Conservation (phyloP, 2,329 filamentous ascomycete genomes). For the Cercospora zeae-maydis region DNA sequence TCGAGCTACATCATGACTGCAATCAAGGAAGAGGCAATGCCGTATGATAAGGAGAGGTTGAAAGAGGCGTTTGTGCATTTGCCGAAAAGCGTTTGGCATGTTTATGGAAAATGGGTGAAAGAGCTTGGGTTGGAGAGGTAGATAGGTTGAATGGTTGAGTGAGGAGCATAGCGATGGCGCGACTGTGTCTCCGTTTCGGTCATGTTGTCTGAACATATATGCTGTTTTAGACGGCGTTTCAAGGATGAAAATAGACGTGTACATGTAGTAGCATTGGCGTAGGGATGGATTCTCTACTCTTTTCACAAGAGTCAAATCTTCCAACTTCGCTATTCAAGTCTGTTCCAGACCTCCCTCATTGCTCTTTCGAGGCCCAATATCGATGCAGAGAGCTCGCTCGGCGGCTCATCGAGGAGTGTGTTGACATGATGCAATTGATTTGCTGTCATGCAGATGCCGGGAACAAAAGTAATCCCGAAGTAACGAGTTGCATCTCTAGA, state of each 20-base stretch:
- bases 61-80: slow-evolving; percentile 27
- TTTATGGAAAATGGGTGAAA: slow-evolving; percentile 10
- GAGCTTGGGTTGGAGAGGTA: slow-evolving; percentile 6
- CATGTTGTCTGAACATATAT: neutral
- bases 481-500: too few species aligned
- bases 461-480: too few species aligned
- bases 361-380: too few species aligned
- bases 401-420: too few species aligned
- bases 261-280: neutral
- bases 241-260: neutral
- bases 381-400: too few species aligned
- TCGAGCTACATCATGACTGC: slow-evolving; percentile 57
- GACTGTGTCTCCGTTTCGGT: neutral
- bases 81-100: slow-evolving; percentile 22
- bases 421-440: too few species aligned
- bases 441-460: too few species aligned
- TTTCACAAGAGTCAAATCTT: too few species aligned
- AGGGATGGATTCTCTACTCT: neutral
- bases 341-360: too few species aligned
- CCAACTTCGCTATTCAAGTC: too few species aligned
- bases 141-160: neutral
- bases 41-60: slow-evolving; percentile 42
- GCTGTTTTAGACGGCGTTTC: neutral
- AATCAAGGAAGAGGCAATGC: slow-evolving; percentile 51
- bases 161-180: neutral